Evolutionary conservation across 164 flowering plant genomes (phyloP).

Genomic region (Houttuynia cordata): DNA sequence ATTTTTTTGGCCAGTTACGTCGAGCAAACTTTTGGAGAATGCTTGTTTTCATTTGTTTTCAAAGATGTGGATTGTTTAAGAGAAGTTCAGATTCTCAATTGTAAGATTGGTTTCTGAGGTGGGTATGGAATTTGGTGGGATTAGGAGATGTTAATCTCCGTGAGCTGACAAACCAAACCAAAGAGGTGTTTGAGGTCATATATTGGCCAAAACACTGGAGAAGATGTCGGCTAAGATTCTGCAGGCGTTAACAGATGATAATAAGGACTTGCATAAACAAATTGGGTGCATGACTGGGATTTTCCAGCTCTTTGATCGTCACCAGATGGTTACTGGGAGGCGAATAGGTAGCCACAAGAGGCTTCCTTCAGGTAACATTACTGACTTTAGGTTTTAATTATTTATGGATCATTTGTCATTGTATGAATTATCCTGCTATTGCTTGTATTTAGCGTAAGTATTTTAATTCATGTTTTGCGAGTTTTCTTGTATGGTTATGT

Average conservation of each 20-base stretch:
- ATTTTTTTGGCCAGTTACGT: background rate
- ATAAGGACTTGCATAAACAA: constrained; percentile 35
- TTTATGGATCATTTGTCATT: background rate
- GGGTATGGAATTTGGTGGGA: background rate
- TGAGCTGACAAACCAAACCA: background rate
- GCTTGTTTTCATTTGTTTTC: too few species aligned
- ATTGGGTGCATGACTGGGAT: constrained; percentile 48
- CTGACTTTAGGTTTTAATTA: background rate
- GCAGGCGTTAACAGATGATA: constrained; percentile 31
- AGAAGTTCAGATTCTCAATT: too few species aligned
- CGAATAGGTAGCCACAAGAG: constrained; percentile 20
- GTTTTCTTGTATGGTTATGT: background rate
- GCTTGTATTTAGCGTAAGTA: background rate
- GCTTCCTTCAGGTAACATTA: constrained; percentile 17
- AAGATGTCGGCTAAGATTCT: constrained; percentile 32
- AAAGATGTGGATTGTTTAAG: too few species aligned
- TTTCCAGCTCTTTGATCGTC: constrained; percentile 50
- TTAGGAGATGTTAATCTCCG: background rate
- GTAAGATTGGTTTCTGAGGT: background rate
- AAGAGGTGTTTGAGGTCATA: background rate
- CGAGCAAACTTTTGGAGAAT: too few species aligned
- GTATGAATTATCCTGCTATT: background rate
- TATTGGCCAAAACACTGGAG: background rate
- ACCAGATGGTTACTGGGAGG: constrained; percentile 33
- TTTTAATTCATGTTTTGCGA: background rate